These are phyloP conservation scores for Saccharomycopsis crataegensis DNA, from an alignment of 1,139 yeast species.

Conservation along the genomic window DNA sequence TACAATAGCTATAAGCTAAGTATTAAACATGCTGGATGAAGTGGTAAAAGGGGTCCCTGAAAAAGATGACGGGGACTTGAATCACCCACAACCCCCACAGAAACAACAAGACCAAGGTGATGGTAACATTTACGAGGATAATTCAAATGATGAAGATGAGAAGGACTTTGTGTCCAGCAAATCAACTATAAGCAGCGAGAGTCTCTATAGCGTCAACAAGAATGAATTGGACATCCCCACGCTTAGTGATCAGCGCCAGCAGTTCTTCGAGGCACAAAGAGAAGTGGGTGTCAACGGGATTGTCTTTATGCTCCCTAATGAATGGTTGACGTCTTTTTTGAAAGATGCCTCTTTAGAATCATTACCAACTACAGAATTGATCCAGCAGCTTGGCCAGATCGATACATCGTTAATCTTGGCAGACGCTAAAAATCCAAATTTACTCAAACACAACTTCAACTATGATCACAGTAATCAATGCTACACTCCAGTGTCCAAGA, in stretches of 20 bases:
- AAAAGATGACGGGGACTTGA: too few relatives aligned
- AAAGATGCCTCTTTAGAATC: conserved; percentile 23
- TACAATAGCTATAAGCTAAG: too few relatives aligned
- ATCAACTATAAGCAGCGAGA: too few relatives aligned
- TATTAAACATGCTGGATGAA: too few relatives aligned
- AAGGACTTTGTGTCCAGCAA: not conserved
- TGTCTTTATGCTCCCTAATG: conserved; percentile 31
- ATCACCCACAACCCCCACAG: too few relatives aligned
- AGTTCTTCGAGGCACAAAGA: conserved; percentile 1
- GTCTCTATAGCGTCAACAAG: not conserved
- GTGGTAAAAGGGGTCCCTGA: too few relatives aligned
- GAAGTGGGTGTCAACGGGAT: conserved; percentile 9
- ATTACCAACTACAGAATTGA: conserved; percentile 18
- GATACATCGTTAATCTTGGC: conserved; percentile 30
- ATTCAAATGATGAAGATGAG: not conserved
- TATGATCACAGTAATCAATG: conserved; percentile 16
- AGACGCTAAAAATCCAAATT: conserved; percentile 27
- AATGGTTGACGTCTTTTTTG: conserved; percentile 31
- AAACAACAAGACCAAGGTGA: not conserved
- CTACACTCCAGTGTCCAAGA: conserved; percentile 33
- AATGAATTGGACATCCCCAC: not conserved
- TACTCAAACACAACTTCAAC: conserved; percentile 17
- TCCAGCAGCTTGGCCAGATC: conserved; percentile 29
- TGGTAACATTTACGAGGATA: not conserved
- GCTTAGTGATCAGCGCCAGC: not conserved